These are phyloP conservation scores for Russula lepida DNA, from an alignment of 768 basidiomycete genomes.

Conservation along the genomic window DNA sequence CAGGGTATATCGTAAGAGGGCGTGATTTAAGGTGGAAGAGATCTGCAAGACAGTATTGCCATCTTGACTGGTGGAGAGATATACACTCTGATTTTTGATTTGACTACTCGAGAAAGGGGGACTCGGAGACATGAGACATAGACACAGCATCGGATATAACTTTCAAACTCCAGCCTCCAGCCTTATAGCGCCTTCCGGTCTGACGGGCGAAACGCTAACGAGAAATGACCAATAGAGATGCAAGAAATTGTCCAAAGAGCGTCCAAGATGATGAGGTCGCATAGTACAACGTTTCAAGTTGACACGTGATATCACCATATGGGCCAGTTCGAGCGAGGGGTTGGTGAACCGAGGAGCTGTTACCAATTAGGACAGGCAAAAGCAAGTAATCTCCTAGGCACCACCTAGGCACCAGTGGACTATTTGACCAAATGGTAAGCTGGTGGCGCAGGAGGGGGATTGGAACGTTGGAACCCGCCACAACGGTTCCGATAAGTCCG, in stretches of 20 bases:
- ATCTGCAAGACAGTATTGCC: conserved; percentile 1
- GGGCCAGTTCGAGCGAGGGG: too few species aligned
- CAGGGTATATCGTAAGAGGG: not conserved
- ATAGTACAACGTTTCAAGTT: too few species aligned
- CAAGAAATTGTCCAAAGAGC: too few species aligned
- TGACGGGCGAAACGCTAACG: too few species aligned
- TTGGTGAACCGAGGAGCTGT: too few species aligned
- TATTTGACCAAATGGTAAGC: not conserved
- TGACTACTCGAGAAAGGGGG: not conserved
- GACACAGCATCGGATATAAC: not conserved
- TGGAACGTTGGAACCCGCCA: too few species aligned
- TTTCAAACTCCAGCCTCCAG: not conserved
- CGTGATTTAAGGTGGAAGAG: not conserved
- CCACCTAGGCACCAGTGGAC: not conserved
- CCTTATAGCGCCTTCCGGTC: not conserved
- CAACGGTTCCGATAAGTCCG: not conserved
- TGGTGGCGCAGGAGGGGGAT: not conserved
- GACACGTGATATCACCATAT: not conserved
- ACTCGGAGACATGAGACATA: not conserved
- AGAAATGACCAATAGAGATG: not conserved
- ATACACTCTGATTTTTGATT: conserved; percentile 5
- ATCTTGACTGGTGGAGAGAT: not conserved
- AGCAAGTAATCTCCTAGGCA: not conserved
- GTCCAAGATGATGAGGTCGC: too few species aligned
- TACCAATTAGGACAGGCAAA: not conserved